Percentiles rank a stretch among this genome's conserved stretches.
Evolutionary conservation across 176 grass and related monocot genomes (phyloP).

Genomic region (Triticum monococcum): DNA sequence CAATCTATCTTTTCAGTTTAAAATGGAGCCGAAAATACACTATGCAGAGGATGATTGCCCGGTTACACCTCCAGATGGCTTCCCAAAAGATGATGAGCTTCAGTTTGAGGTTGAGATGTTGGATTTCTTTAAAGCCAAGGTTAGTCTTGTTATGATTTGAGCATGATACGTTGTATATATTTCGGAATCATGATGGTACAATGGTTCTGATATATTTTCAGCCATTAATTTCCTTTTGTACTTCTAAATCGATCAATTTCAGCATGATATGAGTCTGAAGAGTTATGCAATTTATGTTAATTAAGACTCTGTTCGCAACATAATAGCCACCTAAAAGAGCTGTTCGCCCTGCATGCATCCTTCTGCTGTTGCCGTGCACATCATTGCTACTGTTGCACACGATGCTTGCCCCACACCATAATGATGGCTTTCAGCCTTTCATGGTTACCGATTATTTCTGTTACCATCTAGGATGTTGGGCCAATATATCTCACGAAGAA

Average conservation of each 20-base stretch:
- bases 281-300: constrained; percentile 12
- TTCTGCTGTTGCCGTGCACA: not conserved
- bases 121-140: constrained; percentile 94
- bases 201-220: constrained; percentile 7
- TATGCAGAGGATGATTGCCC: constrained; percentile 89
- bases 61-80: constrained; percentile 69
- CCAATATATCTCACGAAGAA: not conserved
- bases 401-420: not conserved
- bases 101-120: constrained; percentile 96
- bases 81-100: constrained; percentile 89
- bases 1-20: constrained; percentile 71
- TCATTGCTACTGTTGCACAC: not conserved
- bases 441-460: not conserved
- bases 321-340: not conserved
- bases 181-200: constrained; percentile 4
- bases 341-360: not conserved
- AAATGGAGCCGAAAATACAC: constrained; percentile 97
- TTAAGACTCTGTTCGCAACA: not conserved
- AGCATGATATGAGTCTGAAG: not conserved
- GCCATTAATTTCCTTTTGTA: not conserved
- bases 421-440: not conserved
- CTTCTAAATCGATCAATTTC: not conserved
- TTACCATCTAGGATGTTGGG: not conserved
- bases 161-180: not conserved
- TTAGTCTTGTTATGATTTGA: constrained; percentile 33